A percentile compares a stretch with the other conserved stretches of the same genome.
phyloP scores from a whole-genome alignment of 1,139 yeast species.

The Nakaseomyces nivariensis region DNA sequence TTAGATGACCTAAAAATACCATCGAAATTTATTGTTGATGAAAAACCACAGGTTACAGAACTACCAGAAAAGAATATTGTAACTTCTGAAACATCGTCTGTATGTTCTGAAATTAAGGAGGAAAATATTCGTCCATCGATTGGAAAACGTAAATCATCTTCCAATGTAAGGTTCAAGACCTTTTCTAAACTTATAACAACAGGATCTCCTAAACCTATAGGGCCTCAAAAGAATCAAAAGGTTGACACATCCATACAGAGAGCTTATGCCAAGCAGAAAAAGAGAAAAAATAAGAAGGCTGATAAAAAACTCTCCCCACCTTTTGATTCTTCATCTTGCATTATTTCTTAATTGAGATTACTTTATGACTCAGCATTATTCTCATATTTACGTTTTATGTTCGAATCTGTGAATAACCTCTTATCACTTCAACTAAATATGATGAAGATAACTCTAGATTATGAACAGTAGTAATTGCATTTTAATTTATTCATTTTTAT shows the following conservation, averaged over 20 bases:
- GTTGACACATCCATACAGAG: background rate
- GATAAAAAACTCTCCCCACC: background rate
- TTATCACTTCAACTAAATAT: background rate
- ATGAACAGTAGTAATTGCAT: background rate
- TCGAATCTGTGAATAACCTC: background rate
- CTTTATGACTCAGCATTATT: background rate
- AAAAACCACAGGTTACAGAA: background rate
- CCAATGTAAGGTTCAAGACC: background rate
- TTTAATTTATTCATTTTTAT: background rate
- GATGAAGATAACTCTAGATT: background rate
- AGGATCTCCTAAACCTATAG: background rate
- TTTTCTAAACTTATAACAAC: background rate
- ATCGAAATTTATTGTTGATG: background rate
- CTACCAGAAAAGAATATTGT: background rate
- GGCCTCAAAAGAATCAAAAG: background rate
- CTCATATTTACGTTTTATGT: background rate
- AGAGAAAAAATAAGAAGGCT: background rate
- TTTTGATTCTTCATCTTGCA: background rate
- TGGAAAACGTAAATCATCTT: background rate
- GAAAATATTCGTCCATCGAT: background rate
- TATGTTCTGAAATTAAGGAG: background rate
- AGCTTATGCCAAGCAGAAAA: background rate
- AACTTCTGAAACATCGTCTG: background rate
- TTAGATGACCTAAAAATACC: conserved; percentile 1
- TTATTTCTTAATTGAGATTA: background rate